phyloP scores from a whole-genome alignment of 2,329 filamentous ascomycete genomes.

The Aspergillus sp. region DNA sequence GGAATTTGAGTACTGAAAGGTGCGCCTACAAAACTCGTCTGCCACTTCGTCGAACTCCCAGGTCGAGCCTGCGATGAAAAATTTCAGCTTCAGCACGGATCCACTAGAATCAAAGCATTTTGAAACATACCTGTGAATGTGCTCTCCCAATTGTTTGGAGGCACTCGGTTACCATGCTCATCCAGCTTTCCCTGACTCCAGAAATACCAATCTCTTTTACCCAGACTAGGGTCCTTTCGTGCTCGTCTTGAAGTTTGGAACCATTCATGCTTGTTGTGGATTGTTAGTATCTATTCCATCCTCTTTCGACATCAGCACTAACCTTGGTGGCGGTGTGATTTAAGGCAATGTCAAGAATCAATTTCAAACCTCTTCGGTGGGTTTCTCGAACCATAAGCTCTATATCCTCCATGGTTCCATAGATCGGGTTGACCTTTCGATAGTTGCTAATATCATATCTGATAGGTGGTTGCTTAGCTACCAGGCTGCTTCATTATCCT shows the following conservation, averaged over 20 bases:
- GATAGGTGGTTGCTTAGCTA: neutral
- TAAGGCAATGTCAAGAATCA: slow-evolving; percentile 46
- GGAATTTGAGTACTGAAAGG: neutral
- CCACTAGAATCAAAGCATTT: neutral
- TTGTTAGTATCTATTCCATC: slow-evolving; percentile 29
- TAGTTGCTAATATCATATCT: slow-evolving; percentile 51
- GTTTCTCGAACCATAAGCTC: slow-evolving; percentile 40
- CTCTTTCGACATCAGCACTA: slow-evolving; percentile 44
- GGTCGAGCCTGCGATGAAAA: slow-evolving; percentile 9
- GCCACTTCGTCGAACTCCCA: slow-evolving; percentile 60
- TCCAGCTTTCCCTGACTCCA: slow-evolving; percentile 45
- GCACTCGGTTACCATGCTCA: slow-evolving; percentile 53
- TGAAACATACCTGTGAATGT: slow-evolving; percentile 30
- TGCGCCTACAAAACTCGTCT: slow-evolving; percentile 54
- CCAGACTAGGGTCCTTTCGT: slow-evolving; percentile 50
- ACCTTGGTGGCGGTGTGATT: slow-evolving; percentile 37
- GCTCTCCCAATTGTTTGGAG: slow-evolving; percentile 67
- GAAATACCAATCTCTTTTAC: slow-evolving; percentile 63
- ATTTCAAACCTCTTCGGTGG: slow-evolving; percentile 43
- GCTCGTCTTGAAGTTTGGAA: slow-evolving; percentile 59
- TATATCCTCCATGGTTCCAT: slow-evolving; percentile 44
- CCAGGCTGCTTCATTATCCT: neutral
- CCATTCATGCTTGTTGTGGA: slow-evolving; percentile 55
- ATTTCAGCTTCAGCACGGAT: neutral
- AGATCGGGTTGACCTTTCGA: slow-evolving; percentile 43